These are phyloP conservation scores for Eucalyptus virginea DNA, from an alignment of 345 rosid species.

Conservation along the genomic window DNA sequence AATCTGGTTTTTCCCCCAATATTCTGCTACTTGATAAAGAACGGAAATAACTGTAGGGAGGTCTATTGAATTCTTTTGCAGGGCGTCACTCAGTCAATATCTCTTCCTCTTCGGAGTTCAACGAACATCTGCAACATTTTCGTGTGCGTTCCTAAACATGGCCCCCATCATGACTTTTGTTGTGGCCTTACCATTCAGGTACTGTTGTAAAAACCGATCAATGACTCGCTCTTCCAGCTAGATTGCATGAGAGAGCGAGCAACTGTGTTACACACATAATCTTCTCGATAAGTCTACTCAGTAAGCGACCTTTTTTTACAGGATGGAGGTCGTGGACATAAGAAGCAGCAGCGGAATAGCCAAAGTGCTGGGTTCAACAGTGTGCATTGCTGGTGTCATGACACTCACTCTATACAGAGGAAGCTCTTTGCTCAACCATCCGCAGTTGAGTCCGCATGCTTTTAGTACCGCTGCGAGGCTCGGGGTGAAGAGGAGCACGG, in stretches of 20 bases:
- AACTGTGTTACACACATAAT: neutral
- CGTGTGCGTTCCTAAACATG: conserved; percentile 56
- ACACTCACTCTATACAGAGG: conserved; percentile 16
- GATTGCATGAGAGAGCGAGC: too few species aligned
- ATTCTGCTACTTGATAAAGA: neutral
- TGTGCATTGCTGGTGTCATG: neutral
- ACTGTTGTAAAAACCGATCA: neutral
- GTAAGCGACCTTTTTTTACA: neutral
- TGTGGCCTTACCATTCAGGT: conserved; percentile 55
- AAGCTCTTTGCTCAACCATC: conserved; percentile 16
- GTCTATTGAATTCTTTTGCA: neutral
- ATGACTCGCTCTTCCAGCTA: neutral
- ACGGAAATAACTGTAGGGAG: neutral
- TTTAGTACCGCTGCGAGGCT: neutral
- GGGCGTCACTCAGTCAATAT: conserved; percentile 53
- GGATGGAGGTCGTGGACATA: conserved; percentile 33
- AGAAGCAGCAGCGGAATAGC: conserved; percentile 4
- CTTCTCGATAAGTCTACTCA: neutral
- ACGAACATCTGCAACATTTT: conserved; percentile 55
- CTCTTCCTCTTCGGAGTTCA: conserved; percentile 51
- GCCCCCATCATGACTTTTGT: conserved; percentile 52
- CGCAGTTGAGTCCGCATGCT: neutral
- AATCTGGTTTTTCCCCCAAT: neutral
- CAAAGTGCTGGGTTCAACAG: neutral
- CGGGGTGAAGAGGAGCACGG: neutral